phyloP scores from a whole-genome alignment of 139 green algal genomes.

The Monoraphidium neglectum region DNA sequence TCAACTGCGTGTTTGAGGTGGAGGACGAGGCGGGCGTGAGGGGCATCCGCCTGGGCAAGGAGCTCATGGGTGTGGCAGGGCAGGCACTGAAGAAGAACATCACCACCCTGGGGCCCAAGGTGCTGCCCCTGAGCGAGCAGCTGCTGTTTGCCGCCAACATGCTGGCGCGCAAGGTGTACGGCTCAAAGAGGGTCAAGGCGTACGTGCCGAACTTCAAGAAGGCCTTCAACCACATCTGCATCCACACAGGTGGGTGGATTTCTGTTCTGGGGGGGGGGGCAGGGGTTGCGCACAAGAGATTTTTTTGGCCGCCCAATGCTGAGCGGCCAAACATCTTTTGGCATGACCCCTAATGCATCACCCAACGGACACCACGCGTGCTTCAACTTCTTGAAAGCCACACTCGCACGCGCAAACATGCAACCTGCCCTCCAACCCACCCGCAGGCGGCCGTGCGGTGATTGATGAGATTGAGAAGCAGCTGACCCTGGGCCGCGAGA shows the following conservation, averaged over 20 bases:
- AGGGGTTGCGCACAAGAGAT: too few relatives aligned
- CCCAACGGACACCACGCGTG: too few relatives aligned
- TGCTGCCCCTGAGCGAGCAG: slow-evolving; percentile 86
- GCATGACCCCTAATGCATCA: too few relatives aligned
- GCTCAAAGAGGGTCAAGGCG: slow-evolving; percentile 36
- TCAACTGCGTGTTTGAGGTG: slow-evolving; percentile 83
- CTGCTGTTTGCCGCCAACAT: slow-evolving; percentile 91
- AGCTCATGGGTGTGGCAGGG: slow-evolving; percentile 89
- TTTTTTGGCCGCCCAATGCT: too few relatives aligned
- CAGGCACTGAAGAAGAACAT: slow-evolving; percentile 87
- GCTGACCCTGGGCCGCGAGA: slow-evolving; percentile 55
- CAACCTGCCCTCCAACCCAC: too few relatives aligned
- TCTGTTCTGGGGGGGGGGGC: too few relatives aligned
- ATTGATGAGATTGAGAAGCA: slow-evolving; percentile 98
- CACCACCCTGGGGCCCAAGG: slow-evolving; percentile 90
- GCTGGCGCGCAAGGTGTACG: slow-evolving; percentile 72
- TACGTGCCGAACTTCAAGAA: slow-evolving; percentile 98
- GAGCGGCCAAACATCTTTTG: too few relatives aligned
- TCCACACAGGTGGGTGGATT: slow-evolving; percentile 87
- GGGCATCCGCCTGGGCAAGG: slow-evolving; percentile 86
- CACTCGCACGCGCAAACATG: too few relatives aligned
- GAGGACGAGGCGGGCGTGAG: slow-evolving; percentile 68
- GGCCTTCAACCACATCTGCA: slow-evolving; percentile 97
- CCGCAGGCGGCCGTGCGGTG: slow-evolving; percentile 74
- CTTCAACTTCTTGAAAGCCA: too few relatives aligned